A percentile compares a stretch with the other conserved stretches of the same genome.
Conservation (phyloP, 169 alveolate species). For the Cryptosporidium parvum region DNA sequence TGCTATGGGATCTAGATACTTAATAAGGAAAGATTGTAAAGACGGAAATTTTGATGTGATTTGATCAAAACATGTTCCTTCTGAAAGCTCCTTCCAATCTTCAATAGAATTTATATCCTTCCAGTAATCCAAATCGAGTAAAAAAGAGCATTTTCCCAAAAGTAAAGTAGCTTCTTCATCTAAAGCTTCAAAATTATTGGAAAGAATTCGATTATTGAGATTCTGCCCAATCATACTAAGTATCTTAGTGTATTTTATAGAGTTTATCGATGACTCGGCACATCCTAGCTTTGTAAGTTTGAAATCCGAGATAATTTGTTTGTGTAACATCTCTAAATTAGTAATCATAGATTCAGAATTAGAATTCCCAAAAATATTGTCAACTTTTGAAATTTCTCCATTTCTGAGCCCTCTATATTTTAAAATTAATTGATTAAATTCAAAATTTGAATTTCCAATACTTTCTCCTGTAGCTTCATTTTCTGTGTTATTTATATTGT, state of each 20-base stretch:
- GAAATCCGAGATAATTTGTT: background rate
- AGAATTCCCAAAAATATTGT: background rate
- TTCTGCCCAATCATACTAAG: constrained; percentile 26
- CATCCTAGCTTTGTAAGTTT: background rate
- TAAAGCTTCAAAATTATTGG: background rate
- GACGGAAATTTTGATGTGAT: constrained; percentile 46
- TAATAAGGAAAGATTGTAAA: background rate
- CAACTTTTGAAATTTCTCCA: background rate
- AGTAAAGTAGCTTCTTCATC: constrained; percentile 6
- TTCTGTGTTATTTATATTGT: background rate
- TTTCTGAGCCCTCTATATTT: constrained; percentile 22
- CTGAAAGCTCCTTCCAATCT: constrained; percentile 3
- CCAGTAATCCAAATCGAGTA: constrained; percentile 61
- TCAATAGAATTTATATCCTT: background rate
- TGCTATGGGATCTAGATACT: constrained; percentile 8
- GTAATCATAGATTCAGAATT: background rate
- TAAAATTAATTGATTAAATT: constrained; percentile 32
- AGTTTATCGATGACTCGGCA: background rate
- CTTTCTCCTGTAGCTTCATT: background rate
- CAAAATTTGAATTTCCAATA: background rate
- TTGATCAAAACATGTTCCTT: constrained; percentile 49
- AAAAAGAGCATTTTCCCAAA: constrained; percentile 61
- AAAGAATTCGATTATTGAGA: background rate
- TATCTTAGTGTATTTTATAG: constrained; percentile 1
- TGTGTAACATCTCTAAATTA: background rate